phyloP scores from a whole-genome alignment of 2,329 filamentous ascomycete genomes.

The Leptographium flavum region DNA sequence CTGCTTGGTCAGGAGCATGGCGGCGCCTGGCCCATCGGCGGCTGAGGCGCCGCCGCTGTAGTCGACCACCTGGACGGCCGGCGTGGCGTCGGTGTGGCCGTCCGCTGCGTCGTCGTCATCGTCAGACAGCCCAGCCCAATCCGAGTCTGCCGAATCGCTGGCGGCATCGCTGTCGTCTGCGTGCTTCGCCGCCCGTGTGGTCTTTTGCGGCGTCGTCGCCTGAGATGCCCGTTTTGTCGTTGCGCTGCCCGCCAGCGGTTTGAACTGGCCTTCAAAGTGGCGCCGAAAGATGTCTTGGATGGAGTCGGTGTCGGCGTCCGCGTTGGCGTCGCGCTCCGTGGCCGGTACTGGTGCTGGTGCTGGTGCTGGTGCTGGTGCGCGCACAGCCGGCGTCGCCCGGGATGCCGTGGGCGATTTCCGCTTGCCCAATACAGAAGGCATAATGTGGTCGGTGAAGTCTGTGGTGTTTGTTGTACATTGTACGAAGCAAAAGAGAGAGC shows the following conservation, averaged over 20 bases:
- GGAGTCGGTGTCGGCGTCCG: slow-evolving; percentile 27
- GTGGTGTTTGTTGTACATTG: not conserved
- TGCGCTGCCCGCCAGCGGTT: slow-evolving; percentile 44
- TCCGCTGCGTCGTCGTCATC: slow-evolving; percentile 27
- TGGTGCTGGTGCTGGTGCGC: slow-evolving; percentile 7
- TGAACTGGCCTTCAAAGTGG: slow-evolving; percentile 82
- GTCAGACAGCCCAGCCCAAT: slow-evolving; percentile 51
- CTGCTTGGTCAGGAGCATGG: slow-evolving; percentile 40
- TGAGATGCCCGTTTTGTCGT: slow-evolving; percentile 1
- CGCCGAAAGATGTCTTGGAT: slow-evolving; percentile 64
- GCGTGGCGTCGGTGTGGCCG: slow-evolving; percentile 13
- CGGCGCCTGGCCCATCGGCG: slow-evolving; percentile 4
- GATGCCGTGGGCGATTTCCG: slow-evolving; percentile 23
- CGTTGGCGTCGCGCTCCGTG: no score
- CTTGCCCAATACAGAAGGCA: slow-evolving; percentile 34
- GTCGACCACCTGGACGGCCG: slow-evolving; percentile 45
- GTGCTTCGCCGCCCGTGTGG: slow-evolving; percentile 10
- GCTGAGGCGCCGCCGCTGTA: slow-evolving; percentile 29
- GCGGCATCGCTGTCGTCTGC: slow-evolving; percentile 12
- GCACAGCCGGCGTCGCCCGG: slow-evolving; percentile 8
- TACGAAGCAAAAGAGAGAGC: not conserved
- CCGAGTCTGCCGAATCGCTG: slow-evolving; percentile 24
- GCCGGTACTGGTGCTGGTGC: not conserved
- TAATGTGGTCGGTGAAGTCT: slow-evolving; percentile 11
- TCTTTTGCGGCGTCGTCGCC: not conserved